Conservation (phyloP, 139 green algal species). For the Chlorella vulgaris region DNA sequence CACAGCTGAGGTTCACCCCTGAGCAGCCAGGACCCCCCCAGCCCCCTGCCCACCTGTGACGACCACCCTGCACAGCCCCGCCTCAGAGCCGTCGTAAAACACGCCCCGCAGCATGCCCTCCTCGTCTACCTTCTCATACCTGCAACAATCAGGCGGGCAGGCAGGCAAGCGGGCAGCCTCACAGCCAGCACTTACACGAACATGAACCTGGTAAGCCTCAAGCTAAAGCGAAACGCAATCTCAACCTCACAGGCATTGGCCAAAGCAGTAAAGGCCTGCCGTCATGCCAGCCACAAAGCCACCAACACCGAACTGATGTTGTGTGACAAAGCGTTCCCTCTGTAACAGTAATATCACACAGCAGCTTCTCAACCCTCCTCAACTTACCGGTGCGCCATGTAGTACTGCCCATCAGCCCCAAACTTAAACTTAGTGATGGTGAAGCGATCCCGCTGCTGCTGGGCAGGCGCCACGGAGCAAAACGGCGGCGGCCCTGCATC, state of each 20-base stretch:
- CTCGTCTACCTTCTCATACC: background rate
- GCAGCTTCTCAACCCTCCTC: background rate
- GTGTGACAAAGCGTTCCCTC: too few species aligned
- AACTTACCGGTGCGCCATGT: background rate
- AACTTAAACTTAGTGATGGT: background rate
- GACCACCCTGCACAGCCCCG: background rate
- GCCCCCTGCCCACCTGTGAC: background rate
- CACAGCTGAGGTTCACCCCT: too few species aligned
- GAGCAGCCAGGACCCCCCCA: too few species aligned
- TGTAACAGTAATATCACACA: too few species aligned
- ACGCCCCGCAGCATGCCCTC: background rate
- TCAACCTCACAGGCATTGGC: too few species aligned
- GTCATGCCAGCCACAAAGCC: too few species aligned
- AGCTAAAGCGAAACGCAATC: too few species aligned
- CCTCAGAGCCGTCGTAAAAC: background rate
- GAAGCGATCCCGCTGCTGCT: background rate
- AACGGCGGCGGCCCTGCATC: background rate
- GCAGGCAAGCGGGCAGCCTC: too few species aligned
- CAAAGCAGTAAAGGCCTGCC: too few species aligned
- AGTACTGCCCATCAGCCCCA: background rate
- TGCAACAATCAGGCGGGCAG: background rate
- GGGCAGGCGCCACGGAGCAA: background rate
- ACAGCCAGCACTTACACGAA: too few species aligned
- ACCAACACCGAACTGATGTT: too few species aligned
- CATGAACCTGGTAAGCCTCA: too few species aligned